Evolutionary conservation across 192 early-diverging fungal genomes (phyloP).

Genomic region (Martensiomyces pterosporus): DNA sequence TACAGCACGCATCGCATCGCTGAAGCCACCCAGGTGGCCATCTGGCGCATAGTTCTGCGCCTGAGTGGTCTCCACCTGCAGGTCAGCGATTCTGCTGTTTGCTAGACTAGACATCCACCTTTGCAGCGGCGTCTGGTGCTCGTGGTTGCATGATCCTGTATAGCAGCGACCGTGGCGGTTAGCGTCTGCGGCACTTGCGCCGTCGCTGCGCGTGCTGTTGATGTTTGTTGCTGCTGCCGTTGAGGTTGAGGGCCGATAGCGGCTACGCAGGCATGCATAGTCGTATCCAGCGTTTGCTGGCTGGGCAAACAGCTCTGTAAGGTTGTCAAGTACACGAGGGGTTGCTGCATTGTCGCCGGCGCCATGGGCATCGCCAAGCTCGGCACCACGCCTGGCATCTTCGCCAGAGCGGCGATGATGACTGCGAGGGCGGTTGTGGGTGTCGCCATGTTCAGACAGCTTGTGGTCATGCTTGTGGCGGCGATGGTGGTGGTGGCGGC

Average conservation of each 20-base stretch:
- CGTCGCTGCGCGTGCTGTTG: too few relatives aligned
- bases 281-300: too few relatives aligned
- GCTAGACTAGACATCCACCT: slow-evolving; percentile 44
- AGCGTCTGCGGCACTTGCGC: too few relatives aligned
- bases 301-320: slow-evolving; percentile 19
- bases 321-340: slow-evolving; percentile 24
- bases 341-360: background rate
- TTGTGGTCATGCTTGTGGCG: slow-evolving; percentile 5
- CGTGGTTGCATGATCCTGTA: too few relatives aligned
- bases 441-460: background rate
- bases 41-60: too few relatives aligned
- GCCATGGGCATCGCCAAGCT: too few relatives aligned
- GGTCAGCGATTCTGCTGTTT: slow-evolving; percentile 19
- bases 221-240: too few relatives aligned
- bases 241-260: background rate
- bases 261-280: slow-evolving; percentile 3
- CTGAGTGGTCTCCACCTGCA: slow-evolving; percentile 15
- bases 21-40: too few relatives aligned
- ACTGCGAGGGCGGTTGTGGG: too few relatives aligned
- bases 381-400: too few relatives aligned
- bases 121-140: slow-evolving; percentile 15
- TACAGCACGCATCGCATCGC: background rate
- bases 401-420: too few relatives aligned
- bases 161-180: too few relatives aligned
- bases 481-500: slow-evolving; percentile 15